A percentile compares a stretch with the other conserved stretches of the same genome.
These are phyloP conservation scores for Trapa bicornis DNA, from an alignment of 345 rosid genomes.

Conservation along the genomic window DNA sequence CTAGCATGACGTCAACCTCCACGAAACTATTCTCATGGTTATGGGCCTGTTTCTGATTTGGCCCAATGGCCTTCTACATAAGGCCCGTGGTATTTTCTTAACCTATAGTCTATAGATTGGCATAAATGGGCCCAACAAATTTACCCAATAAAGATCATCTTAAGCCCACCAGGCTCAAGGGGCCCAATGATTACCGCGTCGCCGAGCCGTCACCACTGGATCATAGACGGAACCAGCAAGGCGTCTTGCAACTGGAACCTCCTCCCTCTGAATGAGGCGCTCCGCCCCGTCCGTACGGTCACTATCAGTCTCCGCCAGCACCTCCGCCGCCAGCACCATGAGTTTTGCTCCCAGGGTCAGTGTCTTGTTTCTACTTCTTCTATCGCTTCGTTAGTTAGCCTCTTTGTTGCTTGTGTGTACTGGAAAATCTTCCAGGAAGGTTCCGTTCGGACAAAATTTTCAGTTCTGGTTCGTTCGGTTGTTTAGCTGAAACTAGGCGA, in stretches of 20 bases:
- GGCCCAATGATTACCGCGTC: background rate
- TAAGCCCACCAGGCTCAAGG: background rate
- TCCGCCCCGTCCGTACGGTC: background rate
- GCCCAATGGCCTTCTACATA: no score
- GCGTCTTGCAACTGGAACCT: background rate
- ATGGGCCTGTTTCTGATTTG: no score
- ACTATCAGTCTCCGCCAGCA: background rate
- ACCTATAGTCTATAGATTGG: no score
- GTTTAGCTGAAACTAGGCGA: no score
- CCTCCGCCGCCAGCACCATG: background rate
- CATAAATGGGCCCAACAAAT: no score
- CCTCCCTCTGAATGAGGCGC: background rate
- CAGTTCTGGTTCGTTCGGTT: no score
- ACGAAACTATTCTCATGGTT: no score
- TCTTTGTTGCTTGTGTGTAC: background rate
- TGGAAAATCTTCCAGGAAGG: background rate
- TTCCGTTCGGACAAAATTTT: no score
- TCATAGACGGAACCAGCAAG: background rate
- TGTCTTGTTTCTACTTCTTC: background rate
- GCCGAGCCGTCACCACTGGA: background rate
- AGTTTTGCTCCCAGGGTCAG: slow-evolving; percentile 1
- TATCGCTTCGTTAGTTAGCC: background rate
- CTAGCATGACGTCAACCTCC: no score
- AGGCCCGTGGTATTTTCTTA: no score
- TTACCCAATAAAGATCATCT: background rate